Conservation (phyloP, 805 yeast species). For the Pachysolen tannophilus region DNA sequence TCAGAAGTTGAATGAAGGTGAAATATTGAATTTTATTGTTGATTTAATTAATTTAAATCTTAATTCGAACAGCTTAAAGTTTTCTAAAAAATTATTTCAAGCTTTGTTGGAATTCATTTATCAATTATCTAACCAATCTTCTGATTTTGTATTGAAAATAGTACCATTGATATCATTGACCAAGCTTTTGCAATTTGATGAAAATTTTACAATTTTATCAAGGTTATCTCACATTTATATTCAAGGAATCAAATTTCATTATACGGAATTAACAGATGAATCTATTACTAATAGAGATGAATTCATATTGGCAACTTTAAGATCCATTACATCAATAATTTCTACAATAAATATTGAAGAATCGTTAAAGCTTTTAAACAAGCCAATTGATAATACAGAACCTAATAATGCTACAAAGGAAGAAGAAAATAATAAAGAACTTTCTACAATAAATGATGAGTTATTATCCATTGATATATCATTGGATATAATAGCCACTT, state of each 20-base stretch:
- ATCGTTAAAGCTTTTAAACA: conserved; percentile 19
- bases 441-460: conserved; percentile 38
- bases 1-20: conserved; percentile 4
- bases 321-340: conserved; percentile 17
- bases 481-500: conserved; percentile 69
- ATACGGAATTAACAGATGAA: conserved; percentile 24
- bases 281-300: conserved; percentile 14
- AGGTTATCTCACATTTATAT: conserved; percentile 28
- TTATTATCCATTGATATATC: conserved; percentile 62
- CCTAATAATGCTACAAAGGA: conserved; percentile 15
- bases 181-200: conserved; percentile 2
- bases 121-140: conserved; percentile 53
- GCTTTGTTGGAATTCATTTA: conserved; percentile 49
- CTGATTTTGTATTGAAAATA: conserved; percentile 33
- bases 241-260: conserved; percentile 35
- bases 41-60: conserved; percentile 28
- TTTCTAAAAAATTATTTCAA: conserved; percentile 39
- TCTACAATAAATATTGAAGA: conserved; percentile 23
- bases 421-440: conserved; percentile 29
- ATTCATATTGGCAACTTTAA: conserved; percentile 14
- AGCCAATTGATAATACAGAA: conserved; percentile 27
- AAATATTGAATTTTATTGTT: conserved; percentile 29
- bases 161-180: background rate
- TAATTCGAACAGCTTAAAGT: conserved; percentile 16
- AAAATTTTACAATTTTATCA: conserved; percentile 7